Conservation (phyloP, 495 filamentous ascomycete species). For the Trichoderma reesei region DNA sequence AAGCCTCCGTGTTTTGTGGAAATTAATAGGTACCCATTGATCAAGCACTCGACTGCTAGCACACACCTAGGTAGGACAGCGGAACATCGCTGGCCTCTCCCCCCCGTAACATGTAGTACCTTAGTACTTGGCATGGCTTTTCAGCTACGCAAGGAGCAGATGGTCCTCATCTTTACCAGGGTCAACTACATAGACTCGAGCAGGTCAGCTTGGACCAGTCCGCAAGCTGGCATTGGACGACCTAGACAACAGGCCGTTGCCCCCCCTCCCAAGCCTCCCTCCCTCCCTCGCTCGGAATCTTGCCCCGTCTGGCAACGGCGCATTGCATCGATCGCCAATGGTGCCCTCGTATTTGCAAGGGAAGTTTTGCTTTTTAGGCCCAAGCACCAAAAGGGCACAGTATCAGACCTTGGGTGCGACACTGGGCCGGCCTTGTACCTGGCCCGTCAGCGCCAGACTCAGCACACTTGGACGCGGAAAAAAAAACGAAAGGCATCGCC, state of each 20-base stretch:
- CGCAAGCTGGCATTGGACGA: neutral
- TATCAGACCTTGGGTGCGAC: neutral
- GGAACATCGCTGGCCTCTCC: neutral
- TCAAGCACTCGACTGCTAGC: too few relatives aligned
- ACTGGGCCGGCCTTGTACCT: neutral
- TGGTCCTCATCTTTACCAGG: neutral
- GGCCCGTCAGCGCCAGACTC: too few relatives aligned
- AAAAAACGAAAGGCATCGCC: neutral
- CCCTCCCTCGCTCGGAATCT: conserved; percentile 8
- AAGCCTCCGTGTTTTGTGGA: too few relatives aligned
- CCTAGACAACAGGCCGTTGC: too few relatives aligned
- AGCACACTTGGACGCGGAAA: too few relatives aligned
- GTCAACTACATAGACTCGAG: too few relatives aligned
- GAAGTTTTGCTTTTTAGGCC: neutral
- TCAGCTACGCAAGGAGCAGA: conserved; percentile 4
- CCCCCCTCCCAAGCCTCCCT: too few relatives aligned
- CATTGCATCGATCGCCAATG: conserved; percentile 1
- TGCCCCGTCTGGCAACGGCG: neutral
- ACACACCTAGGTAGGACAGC: too few relatives aligned
- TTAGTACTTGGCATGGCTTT: too few relatives aligned
- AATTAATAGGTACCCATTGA: too few relatives aligned
- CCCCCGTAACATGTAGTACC: too few relatives aligned
- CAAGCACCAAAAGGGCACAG: neutral
- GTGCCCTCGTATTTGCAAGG: neutral
- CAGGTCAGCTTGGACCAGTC: neutral